These are phyloP conservation scores for Porpolomopsis calyptriformis DNA, from an alignment of 768 basidiomycete species.

Conservation along the genomic window DNA sequence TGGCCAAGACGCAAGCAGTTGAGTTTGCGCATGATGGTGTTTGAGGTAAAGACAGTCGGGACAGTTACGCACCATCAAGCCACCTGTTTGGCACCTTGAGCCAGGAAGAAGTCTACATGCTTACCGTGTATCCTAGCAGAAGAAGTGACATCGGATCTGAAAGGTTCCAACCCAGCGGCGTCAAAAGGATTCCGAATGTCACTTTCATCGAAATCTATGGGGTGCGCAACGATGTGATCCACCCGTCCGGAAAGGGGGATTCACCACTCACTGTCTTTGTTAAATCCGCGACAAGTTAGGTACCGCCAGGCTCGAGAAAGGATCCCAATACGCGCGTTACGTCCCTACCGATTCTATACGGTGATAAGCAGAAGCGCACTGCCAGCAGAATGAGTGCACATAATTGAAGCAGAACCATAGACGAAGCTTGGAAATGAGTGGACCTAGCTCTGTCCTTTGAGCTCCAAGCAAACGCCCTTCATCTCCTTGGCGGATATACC, in stretches of 20 bases:
- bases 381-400: too few relatives aligned
- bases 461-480: constrained; percentile 44
- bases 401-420: too few relatives aligned
- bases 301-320: constrained; percentile 53
- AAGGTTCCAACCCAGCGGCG: constrained; percentile 38
- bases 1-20: too few relatives aligned
- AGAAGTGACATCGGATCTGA: constrained; percentile 28
- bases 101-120: constrained; percentile 42
- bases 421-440: too few relatives aligned
- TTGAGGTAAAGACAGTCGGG: too few relatives aligned
- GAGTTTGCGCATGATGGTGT: too few relatives aligned
- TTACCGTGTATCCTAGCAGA: constrained; percentile 22
- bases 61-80: too few relatives aligned
- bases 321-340: constrained; percentile 43
- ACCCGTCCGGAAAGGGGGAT: constrained; percentile 21
- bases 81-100: constrained; percentile 40
- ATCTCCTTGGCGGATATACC: constrained; percentile 58
- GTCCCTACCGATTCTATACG: constrained; percentile 43
- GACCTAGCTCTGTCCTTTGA: constrained; percentile 30
- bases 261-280: constrained; percentile 10
- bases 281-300: constrained; percentile 48
- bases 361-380: constrained; percentile 60
- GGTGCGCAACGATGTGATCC: constrained; percentile 45
- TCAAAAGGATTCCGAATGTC: constrained; percentile 43
- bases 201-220: constrained; percentile 38